Base-by-base conservation (phyloP, 257 asterid species). In the Penstemon newberryi region DNA sequence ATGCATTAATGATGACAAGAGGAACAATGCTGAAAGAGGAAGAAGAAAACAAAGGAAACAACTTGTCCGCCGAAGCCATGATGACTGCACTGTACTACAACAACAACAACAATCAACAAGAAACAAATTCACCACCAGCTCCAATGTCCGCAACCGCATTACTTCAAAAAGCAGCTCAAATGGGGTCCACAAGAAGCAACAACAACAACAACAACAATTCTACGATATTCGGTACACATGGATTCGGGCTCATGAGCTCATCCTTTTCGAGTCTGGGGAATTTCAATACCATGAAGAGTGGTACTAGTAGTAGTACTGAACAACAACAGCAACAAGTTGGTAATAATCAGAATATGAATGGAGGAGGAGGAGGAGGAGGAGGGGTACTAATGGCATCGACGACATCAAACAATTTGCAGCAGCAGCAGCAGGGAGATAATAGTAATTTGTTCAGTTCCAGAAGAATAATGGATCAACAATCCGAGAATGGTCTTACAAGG, bases 81-180 rank as follows among this genome's bases (percentile, higher is more conserved):
- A 84, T 85, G 6, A 84, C 62, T 19, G 75, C 96, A 33, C 61
- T 85, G 58, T 89, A 83, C 55, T 80, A 79, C 80, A 78, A 42
- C 52, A 73, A 19, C 68, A 72, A 78, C n/a, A 53, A 57, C 39
- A 55, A 47, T 45, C 51, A 76, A 44, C 70, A 83, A 76, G 39
- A 58, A 64, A 13, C 81, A 8, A 47, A 60, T 13, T 8, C 61
- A 2, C 15, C 84, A 6, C 53, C 74, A 6, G 78, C 84, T 37
- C 89, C 85, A 0, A 85, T 91, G 96, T 91, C 97, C 0, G 97
- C 97, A 4, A 91, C 96, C 0, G 90, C 96, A 7, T 77, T 91
- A 33, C 78, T 91, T 5, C 96, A 91, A 70, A 91, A 81, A 45
- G 97, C 97, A 50, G 91, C 97, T 4, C 96, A 85, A 59, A 84